Evolutionary conservation across 306 rosid genomes (phyloP), one percentile per base, ranked within the genome.

Genomic region (Fagus sylvatica): DNA sequence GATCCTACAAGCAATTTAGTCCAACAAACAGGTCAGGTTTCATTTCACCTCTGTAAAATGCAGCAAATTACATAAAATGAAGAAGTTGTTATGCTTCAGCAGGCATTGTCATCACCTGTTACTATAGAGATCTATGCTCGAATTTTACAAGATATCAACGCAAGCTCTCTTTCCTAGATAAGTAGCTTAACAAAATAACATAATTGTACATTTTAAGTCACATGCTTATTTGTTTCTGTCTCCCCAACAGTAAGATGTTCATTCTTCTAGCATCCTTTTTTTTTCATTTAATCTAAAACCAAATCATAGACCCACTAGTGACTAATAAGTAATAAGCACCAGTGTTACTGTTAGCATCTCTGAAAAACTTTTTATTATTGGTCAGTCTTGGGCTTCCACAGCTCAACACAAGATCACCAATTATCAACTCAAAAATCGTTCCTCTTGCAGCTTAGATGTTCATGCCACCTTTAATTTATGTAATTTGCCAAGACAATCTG

Each of bases 1-100:
- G 74, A 79, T 57, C 87, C 99, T 96, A 80, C 82, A 74, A 74
- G 42, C 76, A 83, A 34, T 51, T 77, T 76, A 59, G 32, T 65
- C 69, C 76, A 74, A 62, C 72, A 75, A 80, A 69, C 61, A 40
- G 73, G 53, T 28, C 48, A 69, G 67, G 60, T 40, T 68, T 54
- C 59, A 53, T 79, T 84, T 69, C 64, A 28, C 49, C 40, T 71
- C 41, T 16, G 28, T 17, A 54, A 49, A 37, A 74, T 60, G 34
- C 71, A 30, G 60, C 77, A 72, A 51, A 42, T 28, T 76, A 60
- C 53, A 62, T 34, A 42, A 2, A 76, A 57, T 60, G 10, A 56
- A 71, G 64, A 32, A 10, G 30, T 53, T 7, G 1, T 53, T 22
- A 49, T 34, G 40, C 73, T 75, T 69, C 51, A 54, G 15, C 22